A percentile compares a stretch with the other conserved stretches of the same genome.
phyloP scores from a whole-genome alignment of 2,329 filamentous ascomycete species.

The Colletotrichum sp. region DNA sequence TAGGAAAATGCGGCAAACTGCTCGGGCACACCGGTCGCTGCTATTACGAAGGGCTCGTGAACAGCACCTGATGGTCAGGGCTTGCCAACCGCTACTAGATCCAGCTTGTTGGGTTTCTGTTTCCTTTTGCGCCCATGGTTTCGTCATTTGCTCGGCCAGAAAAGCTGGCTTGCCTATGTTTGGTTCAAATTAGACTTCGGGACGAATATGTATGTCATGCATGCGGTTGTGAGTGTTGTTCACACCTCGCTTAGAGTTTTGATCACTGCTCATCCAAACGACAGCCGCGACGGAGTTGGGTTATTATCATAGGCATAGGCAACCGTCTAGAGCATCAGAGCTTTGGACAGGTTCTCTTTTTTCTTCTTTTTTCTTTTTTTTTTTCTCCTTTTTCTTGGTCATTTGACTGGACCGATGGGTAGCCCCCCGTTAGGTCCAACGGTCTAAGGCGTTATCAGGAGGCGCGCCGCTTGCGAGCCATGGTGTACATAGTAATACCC shows the following conservation, averaged over 20 bases:
- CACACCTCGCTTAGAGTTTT: background rate
- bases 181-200: background rate
- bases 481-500: conserved; percentile 20
- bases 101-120: background rate
- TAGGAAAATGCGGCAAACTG: background rate
- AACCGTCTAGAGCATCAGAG: background rate
- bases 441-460: background rate
- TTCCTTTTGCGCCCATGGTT: background rate
- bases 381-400: background rate
- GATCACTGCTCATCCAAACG: background rate
- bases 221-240: background rate
- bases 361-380: background rate
- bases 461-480: background rate
- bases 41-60: background rate
- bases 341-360: background rate
- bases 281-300: background rate
- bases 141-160: background rate
- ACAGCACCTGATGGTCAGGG: background rate
- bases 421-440: background rate
- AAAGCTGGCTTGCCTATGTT: background rate
- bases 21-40: background rate
- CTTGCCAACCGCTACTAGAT: background rate
- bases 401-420: background rate
- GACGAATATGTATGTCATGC: background rate
- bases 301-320: background rate